Evolutionary conservation across 2,329 filamentous ascomycete genomes (phyloP).

Genomic region (Lasiodiplodia citricola): DNA sequence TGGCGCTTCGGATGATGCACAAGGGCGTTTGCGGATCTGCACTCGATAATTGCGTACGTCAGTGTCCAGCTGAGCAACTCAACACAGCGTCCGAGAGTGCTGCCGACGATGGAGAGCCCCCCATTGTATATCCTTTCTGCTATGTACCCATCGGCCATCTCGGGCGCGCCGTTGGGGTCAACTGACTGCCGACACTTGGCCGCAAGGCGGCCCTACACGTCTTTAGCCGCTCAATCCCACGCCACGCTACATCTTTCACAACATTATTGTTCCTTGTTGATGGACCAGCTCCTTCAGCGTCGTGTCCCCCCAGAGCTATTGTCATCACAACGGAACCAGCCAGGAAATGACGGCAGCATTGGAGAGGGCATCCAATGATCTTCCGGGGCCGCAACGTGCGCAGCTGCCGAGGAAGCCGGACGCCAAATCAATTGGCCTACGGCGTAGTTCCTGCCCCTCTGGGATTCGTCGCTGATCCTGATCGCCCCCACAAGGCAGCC

Average conservation of each 20-base stretch:
- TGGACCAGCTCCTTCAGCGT: neutral
- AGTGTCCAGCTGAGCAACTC: neutral
- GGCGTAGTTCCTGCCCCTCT: neutral
- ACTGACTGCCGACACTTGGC: constrained; percentile 1
- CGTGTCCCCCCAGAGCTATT: neutral
- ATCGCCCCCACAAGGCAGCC: constrained; percentile 1
- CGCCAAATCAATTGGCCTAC: neutral
- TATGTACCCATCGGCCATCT: neutral
- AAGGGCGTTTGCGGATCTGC: constrained; percentile 1
- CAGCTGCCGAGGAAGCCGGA: constrained; percentile 8
- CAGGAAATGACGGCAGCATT: neutral
- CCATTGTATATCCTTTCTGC: neutral
- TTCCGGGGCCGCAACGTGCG: neutral
- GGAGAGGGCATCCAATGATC: neutral
- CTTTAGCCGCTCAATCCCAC: neutral
- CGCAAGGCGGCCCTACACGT: constrained; percentile 6
- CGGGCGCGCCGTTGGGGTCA: neutral
- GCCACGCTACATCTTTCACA: neutral
- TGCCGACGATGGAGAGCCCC: neutral
- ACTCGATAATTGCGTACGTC: neutral
- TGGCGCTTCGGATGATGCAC: neutral
- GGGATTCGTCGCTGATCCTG: neutral
- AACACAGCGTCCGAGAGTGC: neutral
- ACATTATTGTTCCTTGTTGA: neutral
- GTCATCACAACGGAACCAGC: neutral